Evolutionary conservation across 805 yeast species (phyloP).

Genomic region (Cyberlindnera mississippiensis): DNA sequence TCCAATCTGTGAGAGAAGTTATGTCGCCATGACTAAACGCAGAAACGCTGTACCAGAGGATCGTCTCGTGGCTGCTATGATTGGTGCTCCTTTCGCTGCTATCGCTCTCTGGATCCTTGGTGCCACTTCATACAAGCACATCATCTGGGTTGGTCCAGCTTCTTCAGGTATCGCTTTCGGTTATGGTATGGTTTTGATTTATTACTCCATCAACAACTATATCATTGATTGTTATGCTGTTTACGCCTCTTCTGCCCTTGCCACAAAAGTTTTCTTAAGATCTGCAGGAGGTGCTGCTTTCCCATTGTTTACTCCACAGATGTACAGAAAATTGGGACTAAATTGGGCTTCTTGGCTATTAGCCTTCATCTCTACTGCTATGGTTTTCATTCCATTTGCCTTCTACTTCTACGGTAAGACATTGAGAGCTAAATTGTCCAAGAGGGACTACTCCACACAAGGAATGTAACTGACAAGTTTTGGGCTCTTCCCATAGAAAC

Average conservation of each 20-base stretch:
- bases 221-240: constrained; percentile 87
- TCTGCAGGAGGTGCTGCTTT: constrained; percentile 85
- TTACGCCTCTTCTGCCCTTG: constrained; percentile 76
- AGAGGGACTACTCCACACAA: constrained; percentile 55
- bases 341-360: constrained; percentile 80
- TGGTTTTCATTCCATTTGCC: constrained; percentile 68
- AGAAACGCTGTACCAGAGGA: constrained; percentile 76
- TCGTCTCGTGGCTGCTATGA: constrained; percentile 74
- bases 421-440: constrained; percentile 62
- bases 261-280: constrained; percentile 77
- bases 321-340: constrained; percentile 69
- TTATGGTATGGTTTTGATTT: constrained; percentile 70
- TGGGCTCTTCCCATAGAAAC: too few species aligned
- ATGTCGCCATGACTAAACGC: constrained; percentile 45
- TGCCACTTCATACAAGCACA: constrained; percentile 66
- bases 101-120: constrained; percentile 76
- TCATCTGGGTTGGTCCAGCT: constrained; percentile 78
- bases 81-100: constrained; percentile 81
- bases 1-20: constrained; percentile 63
- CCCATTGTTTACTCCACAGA: constrained; percentile 77
- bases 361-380: constrained; percentile 73
- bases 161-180: constrained; percentile 80
- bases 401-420: constrained; percentile 64
- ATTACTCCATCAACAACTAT: constrained; percentile 74
- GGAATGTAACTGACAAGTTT: too few species aligned